phyloP scores from a whole-genome alignment of 306 rosid species.

The Malus sylvestris region DNA sequence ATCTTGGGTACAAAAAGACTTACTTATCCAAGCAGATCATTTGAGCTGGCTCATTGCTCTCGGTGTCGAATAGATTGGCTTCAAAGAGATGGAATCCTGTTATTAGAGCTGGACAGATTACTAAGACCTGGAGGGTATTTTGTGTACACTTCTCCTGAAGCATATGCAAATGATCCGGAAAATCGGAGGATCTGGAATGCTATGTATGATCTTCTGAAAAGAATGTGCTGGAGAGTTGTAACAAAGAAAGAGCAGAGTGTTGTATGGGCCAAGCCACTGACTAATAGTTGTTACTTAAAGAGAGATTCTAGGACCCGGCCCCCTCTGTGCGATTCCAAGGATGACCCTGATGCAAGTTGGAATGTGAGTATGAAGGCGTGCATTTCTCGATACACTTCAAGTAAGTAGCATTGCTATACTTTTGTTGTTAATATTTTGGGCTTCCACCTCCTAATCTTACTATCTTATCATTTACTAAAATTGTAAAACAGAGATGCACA shows the following conservation, averaged over 20 bases:
- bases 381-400: constrained; percentile 40
- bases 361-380: constrained; percentile 53
- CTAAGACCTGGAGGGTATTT: constrained; percentile 60
- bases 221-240: constrained; percentile 56
- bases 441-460: not conserved
- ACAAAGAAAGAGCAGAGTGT: constrained; percentile 52
- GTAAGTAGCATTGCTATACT: constrained; percentile 25
- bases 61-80: constrained; percentile 68
- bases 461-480: not conserved
- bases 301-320: constrained; percentile 42
- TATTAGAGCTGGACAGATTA: constrained; percentile 54
- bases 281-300: constrained; percentile 48
- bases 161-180: constrained; percentile 47
- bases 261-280: constrained; percentile 49
- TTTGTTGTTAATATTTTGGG: not conserved
- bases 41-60: constrained; percentile 59
- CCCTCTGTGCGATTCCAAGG: constrained; percentile 27
- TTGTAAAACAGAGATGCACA: constrained; percentile 39
- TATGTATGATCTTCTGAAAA: constrained; percentile 35
- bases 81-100: constrained; percentile 49
- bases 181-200: constrained; percentile 47
- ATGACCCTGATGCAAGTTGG: constrained; percentile 49
- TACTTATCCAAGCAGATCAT: constrained; percentile 58
- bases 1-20: constrained; percentile 61
- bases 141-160: constrained; percentile 61